Percentiles rank a stretch among this genome's conserved stretches.
Evolutionary conservation across 179 eudicot genomes (phyloP).

Genomic region (Vitellaria paradoxa): DNA sequence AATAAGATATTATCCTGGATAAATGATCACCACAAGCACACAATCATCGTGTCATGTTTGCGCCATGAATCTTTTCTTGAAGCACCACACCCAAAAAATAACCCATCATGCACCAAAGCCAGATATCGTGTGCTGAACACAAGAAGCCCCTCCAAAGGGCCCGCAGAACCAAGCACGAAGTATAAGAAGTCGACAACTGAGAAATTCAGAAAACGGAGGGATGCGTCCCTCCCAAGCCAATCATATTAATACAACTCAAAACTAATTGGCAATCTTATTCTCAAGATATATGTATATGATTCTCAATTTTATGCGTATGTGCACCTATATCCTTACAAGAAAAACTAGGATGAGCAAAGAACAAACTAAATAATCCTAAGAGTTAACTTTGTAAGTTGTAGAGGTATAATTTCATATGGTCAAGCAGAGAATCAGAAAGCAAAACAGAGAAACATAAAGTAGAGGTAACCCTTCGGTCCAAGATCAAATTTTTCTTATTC

Average conservation of each 20-base stretch:
- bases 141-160: no score
- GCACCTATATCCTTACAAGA: not conserved
- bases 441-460: not conserved
- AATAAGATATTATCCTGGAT: no score
- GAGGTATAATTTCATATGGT: not conserved
- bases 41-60: not conserved
- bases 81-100: not conserved
- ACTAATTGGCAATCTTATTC: no score
- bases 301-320: no score
- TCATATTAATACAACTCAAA: no score
- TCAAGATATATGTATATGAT: no score
- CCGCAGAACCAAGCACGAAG: no score
- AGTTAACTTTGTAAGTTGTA: not conserved
- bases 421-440: not conserved
- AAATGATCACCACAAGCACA: no score
- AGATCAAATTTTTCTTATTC: no score
- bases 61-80: not conserved
- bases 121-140: not conserved
- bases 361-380: not conserved
- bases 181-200: no score
- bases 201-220: no score
- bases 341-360: not conserved
- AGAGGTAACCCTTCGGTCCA: not conserved
- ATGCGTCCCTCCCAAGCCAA: no score
- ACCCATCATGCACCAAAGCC: not conserved